A percentile compares a stretch with the other conserved stretches of the same genome.
These are phyloP conservation scores for Yarrowia hollandica DNA, from an alignment of 805 yeast species.

Conservation along the genomic window DNA sequence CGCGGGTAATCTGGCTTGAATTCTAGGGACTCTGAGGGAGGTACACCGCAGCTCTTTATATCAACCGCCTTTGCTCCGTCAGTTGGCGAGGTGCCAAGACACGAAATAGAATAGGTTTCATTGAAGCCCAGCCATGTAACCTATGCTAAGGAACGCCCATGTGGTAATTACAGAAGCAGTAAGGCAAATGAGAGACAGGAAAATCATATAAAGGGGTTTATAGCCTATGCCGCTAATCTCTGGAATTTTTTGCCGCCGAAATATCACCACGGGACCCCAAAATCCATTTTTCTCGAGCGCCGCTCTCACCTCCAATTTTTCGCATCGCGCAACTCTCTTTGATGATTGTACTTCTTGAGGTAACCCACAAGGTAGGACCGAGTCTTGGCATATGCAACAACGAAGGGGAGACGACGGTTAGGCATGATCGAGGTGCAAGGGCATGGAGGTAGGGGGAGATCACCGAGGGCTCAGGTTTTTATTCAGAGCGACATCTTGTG, in stretches of 20 bases:
- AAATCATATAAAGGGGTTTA: not conserved
- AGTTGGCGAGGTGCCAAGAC: conserved; percentile 13
- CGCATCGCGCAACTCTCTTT: not conserved
- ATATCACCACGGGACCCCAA: no score
- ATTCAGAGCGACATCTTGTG: no score
- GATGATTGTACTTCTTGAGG: not conserved
- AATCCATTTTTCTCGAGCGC: not conserved
- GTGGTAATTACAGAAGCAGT: not conserved
- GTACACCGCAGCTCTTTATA: not conserved
- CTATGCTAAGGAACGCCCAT: not conserved
- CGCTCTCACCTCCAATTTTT: no score
- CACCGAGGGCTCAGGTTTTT: no score
- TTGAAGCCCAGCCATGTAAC: conserved; percentile 8
- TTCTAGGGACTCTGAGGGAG: no score
- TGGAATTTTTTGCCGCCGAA: no score
- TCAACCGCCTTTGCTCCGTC: not conserved
- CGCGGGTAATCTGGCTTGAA: no score
- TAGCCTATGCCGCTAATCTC: not conserved
- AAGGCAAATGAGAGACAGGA: not conserved
- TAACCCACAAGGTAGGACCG: conserved; percentile 26
- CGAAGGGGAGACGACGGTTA: not conserved
- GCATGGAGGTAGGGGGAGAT: not conserved
- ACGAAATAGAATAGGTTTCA: conserved; percentile 19
- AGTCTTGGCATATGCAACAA: conserved; percentile 25
- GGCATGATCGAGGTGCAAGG: conserved; percentile 3